Base-by-base conservation (phyloP, 306 rosid genomes). In the Argentina anserina region DNA sequence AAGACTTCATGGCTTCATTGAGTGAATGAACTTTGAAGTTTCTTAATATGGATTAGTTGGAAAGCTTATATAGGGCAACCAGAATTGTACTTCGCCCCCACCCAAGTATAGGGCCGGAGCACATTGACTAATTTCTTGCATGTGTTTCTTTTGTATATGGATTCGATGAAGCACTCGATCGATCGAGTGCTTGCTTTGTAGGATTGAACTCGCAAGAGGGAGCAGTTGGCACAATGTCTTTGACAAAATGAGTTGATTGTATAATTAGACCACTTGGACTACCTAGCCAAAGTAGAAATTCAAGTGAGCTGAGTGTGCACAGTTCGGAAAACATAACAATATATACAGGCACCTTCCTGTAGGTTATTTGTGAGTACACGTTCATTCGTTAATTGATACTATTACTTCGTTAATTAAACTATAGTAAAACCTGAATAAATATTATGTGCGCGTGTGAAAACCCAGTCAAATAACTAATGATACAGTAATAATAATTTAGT, bases 111-210 rank as follows among this genome's bases (percentile, higher is more conserved):
- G 49, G 4, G 17, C 36, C 36, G 36, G 5, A n/a, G 6, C 14
- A 43, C 5, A 43, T 43, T 46, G 50, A 15, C 50, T 43, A 43
- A 46, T 20, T 55, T 5, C 17, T 10, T 25, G 61, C 33, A 55
- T 55, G 61, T 55, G 17, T 55, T 55, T 25, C 31, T 55, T 55
- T 56, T 56, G 5, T 3, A 18, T 6, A 31, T 15, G 3, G 65
- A 34, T 13, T 15, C 20, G 40, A 62, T 62, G 73, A 65, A 71
- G 36, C 58, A 67, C 41, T 36, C 25, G 15, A n/a, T n/a, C n/a
- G n/a, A 67, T 33, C 2, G 36, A 33, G 76, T 84, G 82, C 81
- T n/a, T 67, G 66, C 69, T 36, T 25, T 46, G 69, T 83, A 45
- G 69, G 47, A 78, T 67, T 80, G 39, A 40, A 72, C 60, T 58